These are phyloP conservation scores for Salvia rosmarinus DNA, from an alignment of 257 asterid genomes.

Conservation along the genomic window DNA sequence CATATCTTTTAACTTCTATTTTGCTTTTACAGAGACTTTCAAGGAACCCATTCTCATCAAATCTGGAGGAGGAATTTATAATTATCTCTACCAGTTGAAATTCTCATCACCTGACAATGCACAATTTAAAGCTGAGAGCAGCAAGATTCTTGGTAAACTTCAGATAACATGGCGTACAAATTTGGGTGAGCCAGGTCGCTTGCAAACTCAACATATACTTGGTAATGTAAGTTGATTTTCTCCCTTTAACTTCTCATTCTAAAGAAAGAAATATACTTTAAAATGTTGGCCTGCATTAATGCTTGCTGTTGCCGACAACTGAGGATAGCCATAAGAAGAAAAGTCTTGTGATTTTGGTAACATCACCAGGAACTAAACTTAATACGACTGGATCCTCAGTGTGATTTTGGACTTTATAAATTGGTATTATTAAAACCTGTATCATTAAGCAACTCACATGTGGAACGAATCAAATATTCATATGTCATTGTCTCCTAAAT, in stretches of 20 bases:
- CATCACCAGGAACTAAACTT: conserved; percentile 19
- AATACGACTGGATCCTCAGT: conserved; percentile 3
- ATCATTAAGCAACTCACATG: conserved; percentile 17
- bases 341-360: conserved; percentile 17
- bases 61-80: conserved; percentile 91
- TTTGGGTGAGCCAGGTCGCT: conserved; percentile 98
- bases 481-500: conserved; percentile 21
- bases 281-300: conserved; percentile 2
- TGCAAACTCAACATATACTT: conserved; percentile 95
- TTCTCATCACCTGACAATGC: conserved; percentile 63
- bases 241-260: conserved; percentile 23
- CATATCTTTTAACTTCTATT: conserved; percentile 24
- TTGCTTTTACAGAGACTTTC: conserved; percentile 57
- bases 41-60: conserved; percentile 80
- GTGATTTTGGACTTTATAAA: conserved; percentile 19
- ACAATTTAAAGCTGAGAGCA: conserved; percentile 74
- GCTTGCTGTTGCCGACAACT: conserved; percentile 17
- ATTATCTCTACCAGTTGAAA: conserved; percentile 84
- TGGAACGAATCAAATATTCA: not conserved
- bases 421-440: conserved; percentile 3
- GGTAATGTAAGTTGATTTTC: conserved; percentile 78
- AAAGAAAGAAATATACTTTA: conserved; percentile 4
- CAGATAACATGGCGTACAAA: conserved; percentile 99
- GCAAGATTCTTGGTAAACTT: conserved; percentile 90
- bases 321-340: not conserved